Evolutionary conservation across 140 eudicot genomes (phyloP), one percentile per base, ranked within the genome.

Genomic region (Anethum foeniculum): DNA sequence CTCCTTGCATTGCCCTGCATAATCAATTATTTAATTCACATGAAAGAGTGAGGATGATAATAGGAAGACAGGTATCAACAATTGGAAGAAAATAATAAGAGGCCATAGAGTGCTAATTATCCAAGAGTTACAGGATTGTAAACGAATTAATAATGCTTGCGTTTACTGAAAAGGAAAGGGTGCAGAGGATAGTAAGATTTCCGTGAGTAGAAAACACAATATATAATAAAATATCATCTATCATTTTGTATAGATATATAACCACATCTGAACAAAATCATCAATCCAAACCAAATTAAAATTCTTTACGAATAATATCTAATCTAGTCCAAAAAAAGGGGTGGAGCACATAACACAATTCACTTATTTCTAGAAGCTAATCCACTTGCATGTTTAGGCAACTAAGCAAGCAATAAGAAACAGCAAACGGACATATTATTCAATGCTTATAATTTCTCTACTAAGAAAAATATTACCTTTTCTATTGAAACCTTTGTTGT

Each of bases 1-100:
- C 86, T 89, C 81, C 96, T 88, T 62, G 97, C 95, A 83, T 94
- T 92, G 47, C 96, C 98, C 99, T 93, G 90, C 79, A 93, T 73
- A 82, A 85, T 69, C 77, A 68, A 82, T 56, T 43, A 72, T 13
- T 71, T 21, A 77, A 86, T 77, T 47, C 28, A 52, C 65, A 69
- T 41, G 11, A 62, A 36, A 14, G 36, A 62, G 15, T 13, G 34
- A 65, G 82, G 27, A 49, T 30, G 67, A 49, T 48, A 23, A 28
- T 44, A 43, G 60, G 34, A 44, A 19, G 18, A 23, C 25, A 19
- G 62, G 21, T 6, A 36, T 32, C 25, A 4, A 38, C 6, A 60
- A 56, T 9, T 77, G 38, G 11, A 54, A 32, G 16, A 12, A 36
- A 54, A 9, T 30, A 27, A 11, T 7, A 58, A 38, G 38, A 78